Percentiles rank a stretch among this genome's conserved stretches.
Conservation (phyloP, 2,329 filamentous ascomycete genomes). For the Colletotrichum orchidophilum region DNA sequence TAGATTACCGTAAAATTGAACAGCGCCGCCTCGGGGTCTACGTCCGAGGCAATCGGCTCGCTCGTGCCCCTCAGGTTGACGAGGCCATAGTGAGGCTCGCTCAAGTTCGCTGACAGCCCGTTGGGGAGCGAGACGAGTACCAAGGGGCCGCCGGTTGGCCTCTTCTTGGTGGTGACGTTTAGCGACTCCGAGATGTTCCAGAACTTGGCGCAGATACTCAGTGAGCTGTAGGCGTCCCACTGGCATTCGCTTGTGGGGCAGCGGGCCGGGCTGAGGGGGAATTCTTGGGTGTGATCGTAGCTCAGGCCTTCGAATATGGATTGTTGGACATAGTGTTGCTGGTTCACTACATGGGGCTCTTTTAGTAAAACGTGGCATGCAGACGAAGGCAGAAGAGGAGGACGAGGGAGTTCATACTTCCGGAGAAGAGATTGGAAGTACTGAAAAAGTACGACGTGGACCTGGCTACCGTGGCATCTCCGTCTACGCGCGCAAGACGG, state of each 20-base stretch:
- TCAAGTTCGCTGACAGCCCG: neutral
- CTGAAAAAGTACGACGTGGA: constrained; percentile 11
- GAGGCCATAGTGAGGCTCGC: neutral
- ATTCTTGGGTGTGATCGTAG: neutral
- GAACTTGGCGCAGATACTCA: constrained; percentile 12
- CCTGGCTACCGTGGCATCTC: neutral
- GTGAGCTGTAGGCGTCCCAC: neutral
- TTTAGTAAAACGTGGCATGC: neutral
- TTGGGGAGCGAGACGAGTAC: neutral
- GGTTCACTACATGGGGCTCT: neutral
- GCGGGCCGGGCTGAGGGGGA: constrained; percentile 1
- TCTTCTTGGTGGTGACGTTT: neutral
- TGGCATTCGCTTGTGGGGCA: constrained; percentile 8
- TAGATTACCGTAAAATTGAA: constrained; percentile 18
- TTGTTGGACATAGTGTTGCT: neutral
- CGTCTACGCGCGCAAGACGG: neutral
- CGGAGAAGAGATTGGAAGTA: neutral
- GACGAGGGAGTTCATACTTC: too few species aligned
- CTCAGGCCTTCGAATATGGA: constrained; percentile 11
- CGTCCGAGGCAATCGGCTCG: neutral
- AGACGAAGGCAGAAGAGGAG: fast-evolving
- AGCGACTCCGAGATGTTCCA: neutral
- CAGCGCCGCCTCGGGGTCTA: constrained; percentile 1
- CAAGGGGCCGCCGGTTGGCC: neutral
- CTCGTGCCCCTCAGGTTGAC: neutral